These are phyloP conservation scores for Candida gigantensis DNA, from an alignment of 1,139 yeast genomes.

Conservation along the genomic window DNA sequence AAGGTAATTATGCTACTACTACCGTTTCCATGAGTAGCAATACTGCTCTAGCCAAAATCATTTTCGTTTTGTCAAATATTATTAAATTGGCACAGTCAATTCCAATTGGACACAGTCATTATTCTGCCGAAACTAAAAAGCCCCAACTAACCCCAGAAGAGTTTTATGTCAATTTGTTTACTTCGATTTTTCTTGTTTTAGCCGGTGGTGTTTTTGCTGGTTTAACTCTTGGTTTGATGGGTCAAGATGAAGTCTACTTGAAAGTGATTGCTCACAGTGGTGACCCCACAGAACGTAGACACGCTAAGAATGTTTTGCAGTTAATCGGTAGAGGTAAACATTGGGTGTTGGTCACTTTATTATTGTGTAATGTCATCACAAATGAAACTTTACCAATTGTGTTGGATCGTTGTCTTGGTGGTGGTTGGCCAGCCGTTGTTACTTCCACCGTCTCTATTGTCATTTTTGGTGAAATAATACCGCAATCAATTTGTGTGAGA, in stretches of 20 bases:
- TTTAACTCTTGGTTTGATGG: constrained; percentile 91
- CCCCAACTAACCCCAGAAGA: constrained; percentile 36
- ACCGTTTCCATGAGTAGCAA: constrained; percentile 22
- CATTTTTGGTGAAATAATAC: constrained; percentile 94
- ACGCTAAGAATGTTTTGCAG: constrained; percentile 73
- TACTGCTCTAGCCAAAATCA: constrained; percentile 20
- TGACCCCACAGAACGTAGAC: constrained; percentile 58
- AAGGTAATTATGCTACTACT: constrained; percentile 23
- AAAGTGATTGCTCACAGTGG: constrained; percentile 69
- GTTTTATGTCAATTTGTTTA: constrained; percentile 55
- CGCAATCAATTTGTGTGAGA: constrained; percentile 89
- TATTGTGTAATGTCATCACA: constrained; percentile 86
- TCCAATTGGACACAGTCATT: constrained; percentile 19
- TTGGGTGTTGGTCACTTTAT: constrained; percentile 93
- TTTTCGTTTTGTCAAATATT: constrained; percentile 23
- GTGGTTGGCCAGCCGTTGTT: constrained; percentile 97
- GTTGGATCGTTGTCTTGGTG: constrained; percentile 87
- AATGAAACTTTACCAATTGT: constrained; percentile 95
- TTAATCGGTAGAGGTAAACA: constrained; percentile 86
- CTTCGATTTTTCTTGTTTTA: constrained; percentile 70
- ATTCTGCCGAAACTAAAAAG: constrained; percentile 11
- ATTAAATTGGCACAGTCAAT: constrained; percentile 29
- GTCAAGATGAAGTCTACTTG: constrained; percentile 91
- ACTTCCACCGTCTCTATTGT: constrained; percentile 91
- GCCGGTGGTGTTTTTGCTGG: constrained; percentile 98